phyloP scores from a whole-genome alignment of 768 basidiomycete species.

The Boletus coccyginus region DNA sequence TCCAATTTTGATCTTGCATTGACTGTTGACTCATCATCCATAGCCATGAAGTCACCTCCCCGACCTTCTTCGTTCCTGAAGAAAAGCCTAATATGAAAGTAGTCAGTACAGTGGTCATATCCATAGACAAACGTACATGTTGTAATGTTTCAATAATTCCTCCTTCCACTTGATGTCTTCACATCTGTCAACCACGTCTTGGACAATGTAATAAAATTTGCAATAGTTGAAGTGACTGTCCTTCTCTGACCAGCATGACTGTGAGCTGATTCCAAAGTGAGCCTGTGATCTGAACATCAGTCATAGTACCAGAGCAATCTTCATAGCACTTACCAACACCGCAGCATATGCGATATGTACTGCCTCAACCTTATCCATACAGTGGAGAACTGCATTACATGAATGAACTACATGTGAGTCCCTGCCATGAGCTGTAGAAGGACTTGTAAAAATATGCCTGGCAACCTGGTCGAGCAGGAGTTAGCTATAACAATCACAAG shows the following conservation, averaged over 20 bases:
- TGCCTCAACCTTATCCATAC: no score
- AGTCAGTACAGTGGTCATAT: not conserved
- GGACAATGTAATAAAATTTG: not conserved
- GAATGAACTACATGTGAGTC: no score
- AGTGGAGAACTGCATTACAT: no score
- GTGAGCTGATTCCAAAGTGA: constrained; percentile 3
- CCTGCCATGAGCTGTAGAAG: no score
- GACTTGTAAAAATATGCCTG: no score
- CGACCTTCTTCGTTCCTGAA: not conserved
- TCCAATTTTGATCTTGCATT: not conserved
- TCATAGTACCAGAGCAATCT: not conserved
- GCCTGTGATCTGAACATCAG: not conserved
- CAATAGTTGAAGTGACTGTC: constrained; percentile 4
- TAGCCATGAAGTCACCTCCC: not conserved
- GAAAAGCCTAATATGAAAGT: not conserved
- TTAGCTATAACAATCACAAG: no score
- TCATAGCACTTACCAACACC: not conserved
- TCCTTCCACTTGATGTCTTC: not conserved
- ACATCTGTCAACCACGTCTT: not conserved
- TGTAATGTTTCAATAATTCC: not conserved
- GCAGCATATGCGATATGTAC: not conserved
- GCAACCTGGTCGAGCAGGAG: no score
- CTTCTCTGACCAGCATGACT: constrained; percentile 2
- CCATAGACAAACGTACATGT: not conserved
- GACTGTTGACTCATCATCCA: not conserved